Percentiles rank a stretch among this genome's conserved stretches.
Evolutionary conservation across 2,329 filamentous ascomycete species (phyloP).

Genomic region (Lithohypha guttulata): DNA sequence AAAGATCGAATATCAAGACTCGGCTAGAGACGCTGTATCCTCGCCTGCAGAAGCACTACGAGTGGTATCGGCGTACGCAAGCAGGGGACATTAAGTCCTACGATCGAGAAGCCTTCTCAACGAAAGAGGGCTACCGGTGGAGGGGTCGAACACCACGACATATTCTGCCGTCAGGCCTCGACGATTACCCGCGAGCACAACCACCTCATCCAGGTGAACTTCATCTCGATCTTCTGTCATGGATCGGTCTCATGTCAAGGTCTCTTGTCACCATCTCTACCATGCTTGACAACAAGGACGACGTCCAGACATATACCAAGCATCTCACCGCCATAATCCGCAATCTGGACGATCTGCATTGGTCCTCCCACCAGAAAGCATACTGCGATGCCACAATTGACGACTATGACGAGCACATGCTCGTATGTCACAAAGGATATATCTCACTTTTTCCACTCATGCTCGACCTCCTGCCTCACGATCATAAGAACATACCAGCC

Average conservation of each 20-base stretch:
- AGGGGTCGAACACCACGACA: slow-evolving; percentile 77
- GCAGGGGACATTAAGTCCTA: slow-evolving; percentile 81
- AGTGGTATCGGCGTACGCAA: slow-evolving; percentile 93
- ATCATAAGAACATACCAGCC: slow-evolving; percentile 63
- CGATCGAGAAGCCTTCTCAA: slow-evolving; percentile 76
- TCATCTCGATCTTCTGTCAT: slow-evolving; percentile 86
- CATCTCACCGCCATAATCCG: slow-evolving; percentile 66
- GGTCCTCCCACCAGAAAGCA: slow-evolving; percentile 66
- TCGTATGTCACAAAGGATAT: slow-evolving; percentile 95
- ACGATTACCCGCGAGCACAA: slow-evolving; percentile 90
- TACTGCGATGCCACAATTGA: slow-evolving; percentile 96
- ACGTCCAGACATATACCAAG: slow-evolving; percentile 59
- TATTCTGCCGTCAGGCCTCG: slow-evolving; percentile 83
- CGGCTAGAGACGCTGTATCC: slow-evolving; percentile 66
- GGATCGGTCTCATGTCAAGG: slow-evolving; percentile 93
- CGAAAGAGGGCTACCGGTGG: slow-evolving; percentile 92
- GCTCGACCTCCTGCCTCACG: slow-evolving; percentile 62
- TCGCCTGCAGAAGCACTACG: slow-evolving; percentile 75
- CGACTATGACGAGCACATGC: slow-evolving; percentile 78
- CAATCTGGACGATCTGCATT: slow-evolving; percentile 90
- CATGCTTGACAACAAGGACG: slow-evolving; percentile 64
- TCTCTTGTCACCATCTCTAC: slow-evolving; percentile 71
- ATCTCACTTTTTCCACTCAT: slow-evolving; percentile 89
- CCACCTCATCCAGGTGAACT: slow-evolving; percentile 93
- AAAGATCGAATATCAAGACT: slow-evolving; percentile 22